Evolutionary conservation across 305 asterid species (phyloP).

Genomic region (Fraxinus albicans): DNA sequence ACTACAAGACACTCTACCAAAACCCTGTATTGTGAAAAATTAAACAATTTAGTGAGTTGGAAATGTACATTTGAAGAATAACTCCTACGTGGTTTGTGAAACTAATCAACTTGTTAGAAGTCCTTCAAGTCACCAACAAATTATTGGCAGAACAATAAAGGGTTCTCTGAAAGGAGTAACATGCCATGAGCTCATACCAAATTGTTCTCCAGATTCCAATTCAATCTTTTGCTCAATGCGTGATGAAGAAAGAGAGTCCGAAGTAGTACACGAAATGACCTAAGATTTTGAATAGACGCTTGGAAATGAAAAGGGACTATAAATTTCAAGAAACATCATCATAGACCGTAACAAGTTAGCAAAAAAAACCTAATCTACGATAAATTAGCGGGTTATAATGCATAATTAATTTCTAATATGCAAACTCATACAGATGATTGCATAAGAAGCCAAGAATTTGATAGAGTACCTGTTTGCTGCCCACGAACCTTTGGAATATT

Average conservation of each 20-base stretch:
- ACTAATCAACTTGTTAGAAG: constrained; percentile 21
- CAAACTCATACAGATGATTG: background rate
- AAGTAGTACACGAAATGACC: constrained; percentile 9
- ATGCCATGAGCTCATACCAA: constrained; percentile 52
- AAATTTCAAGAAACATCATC: background rate
- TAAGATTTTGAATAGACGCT: constrained; percentile 8
- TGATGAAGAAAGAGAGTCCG: constrained; percentile 9
- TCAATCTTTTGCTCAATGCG: background rate
- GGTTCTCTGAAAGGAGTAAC: constrained; percentile 47
- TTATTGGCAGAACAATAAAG: constrained; percentile 40
- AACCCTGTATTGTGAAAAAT: constrained; percentile 36
- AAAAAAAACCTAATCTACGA: background rate
- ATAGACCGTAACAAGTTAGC: background rate
- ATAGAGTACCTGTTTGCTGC: background rate
- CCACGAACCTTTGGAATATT: background rate
- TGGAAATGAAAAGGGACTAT: background rate
- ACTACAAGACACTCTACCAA: constrained; percentile 26
- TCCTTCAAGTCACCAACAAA: constrained; percentile 27
- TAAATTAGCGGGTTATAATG: background rate
- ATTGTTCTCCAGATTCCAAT: background rate
- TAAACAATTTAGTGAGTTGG: background rate
- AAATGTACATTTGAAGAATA: constrained; percentile 26
- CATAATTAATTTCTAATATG: background rate
- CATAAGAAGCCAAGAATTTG: background rate
- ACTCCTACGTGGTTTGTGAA: constrained; percentile 24